Evolutionary conservation across 768 basidiomycete species (phyloP), one percentile per base, ranked within the genome.

Genomic region (Gloeostereum incarnatum): DNA sequence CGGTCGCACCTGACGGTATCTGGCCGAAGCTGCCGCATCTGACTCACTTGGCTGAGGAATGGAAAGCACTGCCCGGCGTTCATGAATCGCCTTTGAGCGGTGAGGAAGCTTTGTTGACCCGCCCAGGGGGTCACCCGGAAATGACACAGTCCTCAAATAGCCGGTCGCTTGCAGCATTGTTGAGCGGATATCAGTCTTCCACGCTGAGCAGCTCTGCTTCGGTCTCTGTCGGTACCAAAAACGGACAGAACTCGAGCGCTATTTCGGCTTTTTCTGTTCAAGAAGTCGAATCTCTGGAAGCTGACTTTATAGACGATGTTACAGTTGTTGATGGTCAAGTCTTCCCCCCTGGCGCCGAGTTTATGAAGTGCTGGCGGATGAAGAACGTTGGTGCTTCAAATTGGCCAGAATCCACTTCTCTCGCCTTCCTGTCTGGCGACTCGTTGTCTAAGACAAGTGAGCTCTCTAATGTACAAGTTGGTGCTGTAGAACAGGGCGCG

Each of bases 291-390:
- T 9, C 36, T 11, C 16, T 82, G 42, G 65, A 65, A 25, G 81
- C 83, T 3, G 60, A 60, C 4, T 80, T 80, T 43, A 43, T 88
- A 5, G 65, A 65, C 24, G 81, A 89, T 51, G 65, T 78, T 27
- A 88, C 83, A 23, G 78, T 86, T 35, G 63, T 72, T 3, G 79
- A 83, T 47, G 87, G 86, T 1, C 83, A 87, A 48, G 57, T 65
- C 17, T 82, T 90, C 52, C 84, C 85, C 21, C 78, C 85, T 5
- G 88, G 88, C 23, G 85, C 84, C 0, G 84, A 85, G 53, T 92
- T 91, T 49, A 72, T 88, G 39, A 91, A 90, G 58, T 76, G 75
- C 16, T 92, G 88, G 88, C 65, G 68, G 40, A 69, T 90, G 65
- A 44, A 65, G 21, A 92, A 92, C 49, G 70, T 70, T 46, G 79